These are phyloP conservation scores for Drechslerella dactyloides DNA, from an alignment of 2,329 filamentous ascomycete species.

Conservation along the genomic window DNA sequence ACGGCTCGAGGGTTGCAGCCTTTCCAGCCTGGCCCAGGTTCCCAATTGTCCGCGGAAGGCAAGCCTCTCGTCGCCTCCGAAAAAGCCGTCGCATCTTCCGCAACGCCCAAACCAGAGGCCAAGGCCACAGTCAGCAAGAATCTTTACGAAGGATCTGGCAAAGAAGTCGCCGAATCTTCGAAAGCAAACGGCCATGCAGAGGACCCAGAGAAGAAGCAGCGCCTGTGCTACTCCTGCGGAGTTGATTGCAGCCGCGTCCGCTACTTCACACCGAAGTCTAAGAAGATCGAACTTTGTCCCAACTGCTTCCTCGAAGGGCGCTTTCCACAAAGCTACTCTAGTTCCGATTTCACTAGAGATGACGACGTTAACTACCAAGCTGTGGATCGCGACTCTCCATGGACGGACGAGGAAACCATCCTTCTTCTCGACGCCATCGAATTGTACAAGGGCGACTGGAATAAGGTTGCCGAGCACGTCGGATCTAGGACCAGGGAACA, in stretches of 20 bases:
- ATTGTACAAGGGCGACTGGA: conserved; percentile 94
- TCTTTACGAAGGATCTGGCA: conserved; percentile 90
- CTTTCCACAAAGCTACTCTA: conserved; percentile 78
- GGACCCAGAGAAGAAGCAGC: conserved; percentile 63
- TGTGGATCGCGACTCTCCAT: conserved; percentile 83
- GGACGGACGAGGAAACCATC: conserved; percentile 90
- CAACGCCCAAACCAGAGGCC: conserved; percentile 76
- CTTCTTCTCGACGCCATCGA: conserved; percentile 88
- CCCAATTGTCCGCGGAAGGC: conserved; percentile 65
- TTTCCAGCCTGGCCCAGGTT: conserved; percentile 87
- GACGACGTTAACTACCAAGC: conserved; percentile 85
- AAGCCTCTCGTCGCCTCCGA: conserved; percentile 74
- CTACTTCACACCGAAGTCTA: conserved; percentile 72
- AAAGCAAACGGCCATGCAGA: conserved; percentile 68
- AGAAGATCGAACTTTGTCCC: conserved; percentile 75
- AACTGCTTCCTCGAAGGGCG: conserved; percentile 86
- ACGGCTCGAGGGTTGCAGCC: conserved; percentile 93
- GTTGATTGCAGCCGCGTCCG: conserved; percentile 81
- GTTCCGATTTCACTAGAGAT: conserved; percentile 82
- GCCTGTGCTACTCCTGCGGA: conserved; percentile 89
- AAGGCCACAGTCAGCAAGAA: conserved; percentile 94
- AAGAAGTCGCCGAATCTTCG: conserved; percentile 77
- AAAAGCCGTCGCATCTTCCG: conserved; percentile 68
- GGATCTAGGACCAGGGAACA: conserved; percentile 90
- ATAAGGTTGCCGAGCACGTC: conserved; percentile 88